Evolutionary conservation across 169 alveolate species (phyloP).

Genomic region (Theileria orientalis): DNA sequence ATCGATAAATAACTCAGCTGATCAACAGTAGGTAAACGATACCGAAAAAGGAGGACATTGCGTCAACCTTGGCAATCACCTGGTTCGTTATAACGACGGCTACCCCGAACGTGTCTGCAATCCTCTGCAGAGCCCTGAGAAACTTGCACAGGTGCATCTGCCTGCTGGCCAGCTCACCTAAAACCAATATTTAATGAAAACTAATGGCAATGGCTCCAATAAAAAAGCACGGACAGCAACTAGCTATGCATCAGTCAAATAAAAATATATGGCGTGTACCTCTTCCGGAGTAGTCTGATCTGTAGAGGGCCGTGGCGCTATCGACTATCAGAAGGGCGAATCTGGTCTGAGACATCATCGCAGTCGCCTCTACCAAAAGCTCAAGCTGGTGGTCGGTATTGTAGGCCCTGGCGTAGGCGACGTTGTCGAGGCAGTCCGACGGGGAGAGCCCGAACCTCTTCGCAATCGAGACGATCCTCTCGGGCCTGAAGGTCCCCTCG

Average conservation of each 20-base stretch:
- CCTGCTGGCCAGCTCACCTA: conserved; percentile 97
- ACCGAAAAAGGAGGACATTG: conserved; percentile 80
- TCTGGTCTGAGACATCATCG: conserved; percentile 94
- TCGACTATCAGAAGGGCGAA: conserved; percentile 97
- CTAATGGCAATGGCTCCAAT: conserved; percentile 31
- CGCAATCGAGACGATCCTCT: conserved; percentile 95
- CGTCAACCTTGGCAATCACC: conserved; percentile 92
- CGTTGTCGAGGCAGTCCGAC: conserved; percentile 94
- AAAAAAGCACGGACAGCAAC: background rate
- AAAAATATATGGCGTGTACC: conserved; percentile 9
- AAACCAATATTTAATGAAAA: conserved; percentile 69
- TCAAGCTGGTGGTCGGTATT: conserved; percentile 95
- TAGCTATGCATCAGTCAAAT: no score
- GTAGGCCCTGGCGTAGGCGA: conserved; percentile 96
- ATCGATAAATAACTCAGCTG: no score
- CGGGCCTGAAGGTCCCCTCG: conserved; percentile 99
- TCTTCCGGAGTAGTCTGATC: conserved; percentile 98
- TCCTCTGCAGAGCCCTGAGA: conserved; percentile 91
- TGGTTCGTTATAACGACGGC: conserved; percentile 96
- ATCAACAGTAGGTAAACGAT: no score
- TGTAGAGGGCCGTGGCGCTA: conserved; percentile 94
- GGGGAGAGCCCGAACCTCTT: conserved; percentile 95
- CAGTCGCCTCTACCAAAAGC: conserved; percentile 93
- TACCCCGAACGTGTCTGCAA: conserved; percentile 93
- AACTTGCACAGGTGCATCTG: conserved; percentile 95